Evolutionary conservation across 495 filamentous ascomycete species (phyloP), one percentile per base, ranked within the genome.

Genomic region (Penicillium psychrofluorescens): DNA sequence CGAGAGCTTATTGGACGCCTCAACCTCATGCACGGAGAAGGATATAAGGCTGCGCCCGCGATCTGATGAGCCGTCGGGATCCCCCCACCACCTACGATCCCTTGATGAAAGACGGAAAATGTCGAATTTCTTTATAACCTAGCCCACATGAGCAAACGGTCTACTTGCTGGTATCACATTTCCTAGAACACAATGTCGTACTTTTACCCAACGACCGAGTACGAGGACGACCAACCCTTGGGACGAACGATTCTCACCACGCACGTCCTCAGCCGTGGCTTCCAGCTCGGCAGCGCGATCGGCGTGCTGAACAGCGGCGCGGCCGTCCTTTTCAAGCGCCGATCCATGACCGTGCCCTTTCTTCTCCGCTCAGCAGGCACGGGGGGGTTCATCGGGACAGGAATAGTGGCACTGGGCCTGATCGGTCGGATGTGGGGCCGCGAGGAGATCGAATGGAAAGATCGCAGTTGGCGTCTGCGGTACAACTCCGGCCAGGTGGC

Each of bases 391-490:
- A 39, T 55, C 49, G 62, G 56, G 1, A 50, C 56, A 6, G 68
- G 49, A 0, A 31, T 68, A 1, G 12, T 66, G 11, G 48, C 53
- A n/a, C 31, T 72, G 7, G 63, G 38, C 29, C 41, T 79, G 9
- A 36, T 58, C 10, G 61, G 29, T 0, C 55, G 72, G 8, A 82
- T 84, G 80, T 63, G 61, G 50, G 71, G 71, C 0, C 55, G 64
- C 14, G 71, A 80, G 51, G 64, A 73, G 35, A 76, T 82, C 44
- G 80, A 83, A 53, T 84, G 80, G 80, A 55, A 74, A 48, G 79
- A 83, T 55, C 69, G 80, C 29, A 63, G 64, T 34, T 84, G 79
- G 79, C 58, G 79, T 27, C 44, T 83, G 37, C 49, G 75, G 35
- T 72, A 73, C 48, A 81, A 76, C 52, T 50, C 56, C 38, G 65